Percentiles rank a stretch among this genome's conserved stretches.
Evolutionary conservation across 163 green algal genomes (phyloP).

Genomic region (Chloroidium sp.): DNA sequence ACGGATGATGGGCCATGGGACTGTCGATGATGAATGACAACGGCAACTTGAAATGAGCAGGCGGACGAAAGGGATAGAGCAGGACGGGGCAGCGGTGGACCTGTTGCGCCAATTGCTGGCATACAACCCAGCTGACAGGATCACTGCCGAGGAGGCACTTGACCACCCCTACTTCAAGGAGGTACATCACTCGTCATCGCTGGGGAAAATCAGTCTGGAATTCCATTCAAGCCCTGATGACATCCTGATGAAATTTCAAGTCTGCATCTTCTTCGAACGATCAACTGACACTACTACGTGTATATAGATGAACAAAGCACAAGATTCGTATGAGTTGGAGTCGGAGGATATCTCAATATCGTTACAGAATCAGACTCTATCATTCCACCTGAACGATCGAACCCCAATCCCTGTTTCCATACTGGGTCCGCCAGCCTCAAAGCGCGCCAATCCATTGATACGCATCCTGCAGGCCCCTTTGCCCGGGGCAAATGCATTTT

Average conservation of each 20-base stretch:
- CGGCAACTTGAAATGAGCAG: background rate
- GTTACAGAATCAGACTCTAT: background rate
- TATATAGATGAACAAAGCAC: background rate
- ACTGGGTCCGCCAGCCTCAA: background rate
- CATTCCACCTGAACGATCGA: background rate
- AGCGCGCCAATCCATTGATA: background rate
- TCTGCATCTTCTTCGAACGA: background rate
- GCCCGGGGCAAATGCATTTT: constrained; percentile 9
- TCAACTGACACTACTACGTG: background rate
- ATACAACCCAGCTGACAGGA: constrained; percentile 63
- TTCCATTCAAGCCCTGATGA: background rate
- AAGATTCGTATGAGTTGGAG: background rate
- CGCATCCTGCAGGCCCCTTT: constrained; percentile 4
- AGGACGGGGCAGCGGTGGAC: constrained; percentile 30
- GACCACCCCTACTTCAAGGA: constrained; percentile 65
- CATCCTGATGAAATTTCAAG: background rate
- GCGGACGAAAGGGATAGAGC: background rate
- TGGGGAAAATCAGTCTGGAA: background rate
- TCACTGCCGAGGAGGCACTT: constrained; percentile 63
- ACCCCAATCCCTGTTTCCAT: background rate
- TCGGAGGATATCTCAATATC: background rate
- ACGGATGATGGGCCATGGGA: background rate
- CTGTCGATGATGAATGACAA: background rate
- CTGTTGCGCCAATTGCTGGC: constrained; percentile 64
- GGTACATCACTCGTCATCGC: background rate